These are phyloP conservation scores for Inga oerstediana DNA, from an alignment of 306 rosid species.

Conservation along the genomic window DNA sequence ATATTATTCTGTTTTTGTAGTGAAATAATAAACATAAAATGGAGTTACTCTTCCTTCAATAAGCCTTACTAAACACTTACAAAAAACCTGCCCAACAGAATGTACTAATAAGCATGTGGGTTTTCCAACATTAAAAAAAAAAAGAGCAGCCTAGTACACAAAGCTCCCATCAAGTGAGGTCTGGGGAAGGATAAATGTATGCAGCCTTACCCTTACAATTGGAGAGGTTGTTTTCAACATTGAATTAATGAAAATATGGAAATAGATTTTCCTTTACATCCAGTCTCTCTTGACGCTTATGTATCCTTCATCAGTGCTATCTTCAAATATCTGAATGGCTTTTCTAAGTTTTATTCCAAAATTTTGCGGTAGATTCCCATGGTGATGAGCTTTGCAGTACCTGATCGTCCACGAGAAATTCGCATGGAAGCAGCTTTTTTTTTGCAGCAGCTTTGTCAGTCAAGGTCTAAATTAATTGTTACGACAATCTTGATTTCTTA, in stretches of 20 bases:
- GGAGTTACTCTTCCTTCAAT: background rate
- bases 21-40: background rate
- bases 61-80: background rate
- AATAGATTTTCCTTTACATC: background rate
- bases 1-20: background rate
- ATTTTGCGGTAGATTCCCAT: slow-evolving; percentile 73
- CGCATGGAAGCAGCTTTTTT: slow-evolving; percentile 98
- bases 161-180: too few species aligned
- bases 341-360: slow-evolving; percentile 34
- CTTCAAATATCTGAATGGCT: slow-evolving; percentile 21
- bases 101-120: background rate
- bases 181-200: too few species aligned
- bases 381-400: slow-evolving; percentile 86
- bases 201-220: too few species aligned
- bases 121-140: background rate
- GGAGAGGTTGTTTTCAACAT: too few species aligned
- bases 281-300: slow-evolving; percentile 27
- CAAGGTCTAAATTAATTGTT: slow-evolving; percentile 59
- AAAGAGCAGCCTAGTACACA: too few species aligned
- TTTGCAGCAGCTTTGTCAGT: slow-evolving; percentile 97
- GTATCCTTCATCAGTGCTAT: background rate
- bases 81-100: background rate
- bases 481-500: slow-evolving; percentile 1
- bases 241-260: background rate
- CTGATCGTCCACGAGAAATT: slow-evolving; percentile 94